Percentiles rank a stretch among this genome's conserved stretches.
These are phyloP conservation scores for Rhizophagus clarus DNA, from an alignment of 192 early-diverging fungal genomes.

Conservation along the genomic window DNA sequence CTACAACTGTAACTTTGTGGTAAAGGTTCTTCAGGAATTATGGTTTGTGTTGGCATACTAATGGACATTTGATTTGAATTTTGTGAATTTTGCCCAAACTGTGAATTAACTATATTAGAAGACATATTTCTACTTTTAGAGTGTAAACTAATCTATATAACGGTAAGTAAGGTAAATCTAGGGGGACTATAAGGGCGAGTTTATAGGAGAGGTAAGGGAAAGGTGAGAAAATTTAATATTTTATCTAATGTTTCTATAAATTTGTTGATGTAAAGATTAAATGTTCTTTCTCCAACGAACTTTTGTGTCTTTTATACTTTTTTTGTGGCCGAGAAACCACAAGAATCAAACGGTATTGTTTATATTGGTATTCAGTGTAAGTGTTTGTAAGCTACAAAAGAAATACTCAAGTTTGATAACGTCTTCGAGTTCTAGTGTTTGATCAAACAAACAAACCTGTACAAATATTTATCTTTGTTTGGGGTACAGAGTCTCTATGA, in stretches of 20 bases:
- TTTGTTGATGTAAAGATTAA: not conserved
- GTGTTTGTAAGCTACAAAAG: too few species aligned
- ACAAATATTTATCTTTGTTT: not conserved
- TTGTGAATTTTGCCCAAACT: not conserved
- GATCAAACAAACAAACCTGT: not conserved
- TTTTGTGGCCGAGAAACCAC: not conserved
- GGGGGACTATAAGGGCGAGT: not conserved
- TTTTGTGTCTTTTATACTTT: not conserved
- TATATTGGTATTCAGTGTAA: not conserved
- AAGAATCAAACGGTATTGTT: not conserved
- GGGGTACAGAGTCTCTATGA: not conserved
- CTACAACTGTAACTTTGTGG: not conserved
- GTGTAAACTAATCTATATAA: not conserved
- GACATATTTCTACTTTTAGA: not conserved
- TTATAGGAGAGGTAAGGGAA: not conserved
- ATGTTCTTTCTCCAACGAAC: not conserved
- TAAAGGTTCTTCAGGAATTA: not conserved
- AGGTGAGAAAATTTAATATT: not conserved
- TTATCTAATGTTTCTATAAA: not conserved
- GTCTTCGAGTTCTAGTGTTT: not conserved
- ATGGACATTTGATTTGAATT: not conserved
- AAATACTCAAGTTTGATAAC: not conserved
- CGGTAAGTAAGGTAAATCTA: not conserved
- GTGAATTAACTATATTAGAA: not conserved
- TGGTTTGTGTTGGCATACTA: slow-evolving; percentile 3